These are phyloP conservation scores for Russula earlei DNA, from an alignment of 768 basidiomycete species.

Conservation along the genomic window DNA sequence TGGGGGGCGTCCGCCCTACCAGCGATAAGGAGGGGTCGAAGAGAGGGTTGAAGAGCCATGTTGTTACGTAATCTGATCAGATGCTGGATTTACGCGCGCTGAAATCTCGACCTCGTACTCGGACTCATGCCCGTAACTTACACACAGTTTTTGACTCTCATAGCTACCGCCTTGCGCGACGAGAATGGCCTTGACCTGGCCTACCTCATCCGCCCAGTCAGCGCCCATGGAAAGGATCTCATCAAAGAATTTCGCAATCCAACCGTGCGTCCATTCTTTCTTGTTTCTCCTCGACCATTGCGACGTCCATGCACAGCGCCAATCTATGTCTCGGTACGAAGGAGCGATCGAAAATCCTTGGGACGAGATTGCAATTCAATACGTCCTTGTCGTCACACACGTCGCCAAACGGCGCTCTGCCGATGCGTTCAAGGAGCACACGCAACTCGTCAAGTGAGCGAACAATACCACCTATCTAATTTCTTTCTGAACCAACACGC, in stretches of 20 bases:
- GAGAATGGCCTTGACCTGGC: slow-evolving; percentile 65
- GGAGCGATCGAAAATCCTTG: slow-evolving; percentile 64
- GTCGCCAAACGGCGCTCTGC: slow-evolving; percentile 54
- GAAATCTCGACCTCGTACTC: not conserved
- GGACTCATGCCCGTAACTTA: slow-evolving; percentile 34
- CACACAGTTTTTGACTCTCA: slow-evolving; percentile 46
- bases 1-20: slow-evolving; percentile 56
- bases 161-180: slow-evolving; percentile 49
- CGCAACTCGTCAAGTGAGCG: slow-evolving; percentile 65
- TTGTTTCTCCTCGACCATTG: not conserved
- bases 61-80: not conserved
- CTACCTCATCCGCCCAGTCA: slow-evolving; percentile 66
- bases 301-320: slow-evolving; percentile 19
- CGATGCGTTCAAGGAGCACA: slow-evolving; percentile 78
- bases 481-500: not conserved
- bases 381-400: slow-evolving; percentile 65
- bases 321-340: slow-evolving; percentile 38
- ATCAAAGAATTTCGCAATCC: slow-evolving; percentile 62
- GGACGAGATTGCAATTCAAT: slow-evolving; percentile 82
- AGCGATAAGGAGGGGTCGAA: slow-evolving; percentile 53
- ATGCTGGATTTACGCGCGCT: not conserved
- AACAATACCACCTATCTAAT: not conserved
- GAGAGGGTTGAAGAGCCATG: slow-evolving; percentile 79
- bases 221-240: slow-evolving; percentile 66
- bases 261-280: slow-evolving; percentile 28